A percentile compares a stretch with the other conserved stretches of the same genome.
Evolutionary conservation across 768 basidiomycete species (phyloP).

Genomic region (Holtermanniella nyarrowii): DNA sequence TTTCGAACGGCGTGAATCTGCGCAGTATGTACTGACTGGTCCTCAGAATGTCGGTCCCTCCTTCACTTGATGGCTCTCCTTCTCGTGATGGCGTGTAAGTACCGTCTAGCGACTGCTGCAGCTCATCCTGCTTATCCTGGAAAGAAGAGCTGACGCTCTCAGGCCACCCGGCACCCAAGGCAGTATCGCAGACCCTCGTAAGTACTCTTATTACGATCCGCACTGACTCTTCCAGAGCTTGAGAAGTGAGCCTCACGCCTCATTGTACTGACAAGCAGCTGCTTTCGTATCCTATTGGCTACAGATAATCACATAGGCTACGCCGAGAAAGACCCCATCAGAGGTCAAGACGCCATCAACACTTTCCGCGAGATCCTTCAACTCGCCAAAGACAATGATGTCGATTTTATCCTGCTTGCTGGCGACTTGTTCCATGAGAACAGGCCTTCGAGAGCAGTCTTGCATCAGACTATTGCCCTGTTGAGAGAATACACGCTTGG

Average conservation of each 20-base stretch:
- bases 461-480: constrained; percentile 80
- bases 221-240: constrained; percentile 14
- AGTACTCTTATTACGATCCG: not conserved
- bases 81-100: too few species aligned
- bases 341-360: constrained; percentile 90
- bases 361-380: constrained; percentile 90
- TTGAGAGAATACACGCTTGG: constrained; percentile 83
- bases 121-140: too few species aligned
- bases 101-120: too few species aligned
- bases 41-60: too few species aligned
- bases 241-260: constrained; percentile 34
- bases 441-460: constrained; percentile 75
- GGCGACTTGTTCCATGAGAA: constrained; percentile 99
- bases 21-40: too few species aligned
- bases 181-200: too few species aligned
- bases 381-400: constrained; percentile 66
- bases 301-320: constrained; percentile 96
- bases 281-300: constrained; percentile 63
- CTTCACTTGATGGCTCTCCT: too few species aligned
- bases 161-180: too few species aligned
- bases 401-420: constrained; percentile 88
- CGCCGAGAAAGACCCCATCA: constrained; percentile 82
- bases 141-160: too few species aligned
- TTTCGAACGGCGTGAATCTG: too few species aligned
- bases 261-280: too few species aligned